Evolutionary conservation across 2,329 filamentous ascomycete species (phyloP).

Genomic region (Alternaria ethzedia): DNA sequence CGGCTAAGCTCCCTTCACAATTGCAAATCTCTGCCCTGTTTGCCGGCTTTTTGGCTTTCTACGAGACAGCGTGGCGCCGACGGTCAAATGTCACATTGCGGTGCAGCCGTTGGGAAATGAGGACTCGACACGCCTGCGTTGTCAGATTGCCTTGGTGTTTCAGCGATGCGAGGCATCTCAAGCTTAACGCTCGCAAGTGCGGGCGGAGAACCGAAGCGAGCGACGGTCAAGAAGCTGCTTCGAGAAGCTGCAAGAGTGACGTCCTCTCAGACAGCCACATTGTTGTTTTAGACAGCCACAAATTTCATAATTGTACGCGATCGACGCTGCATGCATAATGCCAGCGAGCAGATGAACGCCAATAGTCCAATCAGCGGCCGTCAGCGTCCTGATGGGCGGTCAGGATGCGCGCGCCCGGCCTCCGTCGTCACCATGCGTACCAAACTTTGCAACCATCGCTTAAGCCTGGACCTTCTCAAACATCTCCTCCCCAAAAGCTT

Average conservation of each 20-base stretch:
- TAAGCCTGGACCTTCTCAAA: not conserved
- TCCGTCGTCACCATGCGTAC: constrained; percentile 4
- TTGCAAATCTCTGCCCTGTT: constrained; percentile 17
- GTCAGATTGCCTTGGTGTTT: not conserved
- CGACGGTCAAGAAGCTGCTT: not conserved
- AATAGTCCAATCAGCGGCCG: constrained; percentile 6
- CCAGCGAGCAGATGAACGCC: not conserved
- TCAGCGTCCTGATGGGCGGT: constrained; percentile 1
- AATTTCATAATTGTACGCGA: not conserved
- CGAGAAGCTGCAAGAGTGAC: constrained; percentile 21
- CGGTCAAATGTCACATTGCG: constrained; percentile 8
- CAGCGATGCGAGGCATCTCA: not conserved
- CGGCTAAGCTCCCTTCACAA: constrained; percentile 8
- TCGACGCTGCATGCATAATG: constrained; percentile 7
- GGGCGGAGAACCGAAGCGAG: constrained; percentile 1
- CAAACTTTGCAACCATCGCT: constrained; percentile 1
- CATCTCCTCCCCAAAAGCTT: not conserved
- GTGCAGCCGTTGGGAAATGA: constrained; percentile 8
- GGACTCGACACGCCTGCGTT: constrained; percentile 7
- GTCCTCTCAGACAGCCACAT: constrained; percentile 38
- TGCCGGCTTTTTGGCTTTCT: not conserved
- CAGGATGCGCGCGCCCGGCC: not conserved
- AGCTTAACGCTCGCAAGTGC: constrained; percentile 6
- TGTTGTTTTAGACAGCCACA: not conserved
- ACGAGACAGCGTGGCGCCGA: constrained; percentile 1